phyloP scores from a whole-genome alignment of 257 asterid species.

The Primulina huaijiensis region DNA sequence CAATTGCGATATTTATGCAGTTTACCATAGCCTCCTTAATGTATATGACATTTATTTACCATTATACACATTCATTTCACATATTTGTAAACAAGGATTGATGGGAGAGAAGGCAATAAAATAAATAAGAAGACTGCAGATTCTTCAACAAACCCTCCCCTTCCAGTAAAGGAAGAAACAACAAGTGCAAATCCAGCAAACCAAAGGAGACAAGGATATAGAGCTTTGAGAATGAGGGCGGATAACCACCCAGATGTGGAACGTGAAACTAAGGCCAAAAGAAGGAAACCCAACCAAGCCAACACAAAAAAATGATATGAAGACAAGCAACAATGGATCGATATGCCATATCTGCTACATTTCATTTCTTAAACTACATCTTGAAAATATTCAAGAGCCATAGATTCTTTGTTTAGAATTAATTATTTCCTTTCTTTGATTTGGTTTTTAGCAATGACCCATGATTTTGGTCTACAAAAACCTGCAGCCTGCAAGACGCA shows the following conservation, averaged over 20 bases:
- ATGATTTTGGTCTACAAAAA: neutral
- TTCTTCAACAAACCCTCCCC: neutral
- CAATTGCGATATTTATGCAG: neutral
- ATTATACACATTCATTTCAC: neutral
- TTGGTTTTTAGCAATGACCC: neutral
- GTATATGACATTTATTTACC: neutral
- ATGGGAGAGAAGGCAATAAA: neutral
- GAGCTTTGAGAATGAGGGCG: conserved; percentile 7
- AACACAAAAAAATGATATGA: neutral
- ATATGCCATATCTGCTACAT: neutral
- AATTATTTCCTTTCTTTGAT: neutral
- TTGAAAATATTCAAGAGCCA: neutral
- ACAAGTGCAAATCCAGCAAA: neutral
- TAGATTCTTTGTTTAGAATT: too few species aligned
- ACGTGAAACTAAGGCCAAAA: neutral
- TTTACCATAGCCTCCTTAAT: neutral
- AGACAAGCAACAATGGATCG: neutral
- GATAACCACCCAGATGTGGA: conserved; percentile 7
- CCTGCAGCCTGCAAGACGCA: neutral
- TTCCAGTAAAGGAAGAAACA: neutral
- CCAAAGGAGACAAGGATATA: neutral
- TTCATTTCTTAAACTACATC: neutral
- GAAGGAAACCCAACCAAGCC: neutral
- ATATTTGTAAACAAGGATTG: neutral
- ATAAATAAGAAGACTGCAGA: neutral